phyloP scores from a whole-genome alignment of 1,284 basidiomycete species.

The Puccinia triticina region DNA sequence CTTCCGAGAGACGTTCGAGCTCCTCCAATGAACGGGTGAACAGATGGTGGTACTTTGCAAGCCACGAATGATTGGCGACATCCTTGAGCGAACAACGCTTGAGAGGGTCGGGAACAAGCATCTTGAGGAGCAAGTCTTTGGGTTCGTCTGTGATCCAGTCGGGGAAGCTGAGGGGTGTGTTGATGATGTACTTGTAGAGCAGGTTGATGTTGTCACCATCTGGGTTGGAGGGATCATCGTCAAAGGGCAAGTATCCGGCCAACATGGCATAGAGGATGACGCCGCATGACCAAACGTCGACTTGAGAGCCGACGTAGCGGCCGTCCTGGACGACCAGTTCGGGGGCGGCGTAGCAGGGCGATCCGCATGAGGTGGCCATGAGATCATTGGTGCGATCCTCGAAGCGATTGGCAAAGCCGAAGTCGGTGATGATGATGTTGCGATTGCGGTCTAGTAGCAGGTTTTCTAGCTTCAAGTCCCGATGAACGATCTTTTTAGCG shows the following conservation, averaged over 20 bases:
- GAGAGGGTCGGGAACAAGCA: conserved; percentile 82
- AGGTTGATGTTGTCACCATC: conserved; percentile 99
- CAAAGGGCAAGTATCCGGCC: conserved; percentile 98
- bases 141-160: conserved; percentile 84
- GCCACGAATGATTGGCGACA: conserved; percentile 83
- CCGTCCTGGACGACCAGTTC: conserved; percentile 99
- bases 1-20: conserved; percentile 76
- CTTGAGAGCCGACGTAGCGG: conserved; percentile 94
- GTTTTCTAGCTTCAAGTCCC: conserved; percentile 98
- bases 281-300: conserved; percentile 99
- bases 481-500: conserved; percentile 98
- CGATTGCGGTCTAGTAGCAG: conserved; percentile 93
- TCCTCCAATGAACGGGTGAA: conserved; percentile 77
- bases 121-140: conserved; percentile 72
- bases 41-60: conserved; percentile 68
- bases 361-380: conserved; percentile 98
- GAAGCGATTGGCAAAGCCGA: conserved; percentile 98
- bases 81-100: conserved; percentile 73
- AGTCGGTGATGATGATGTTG: conserved; percentile 99
- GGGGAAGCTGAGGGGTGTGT: conserved; percentile 89
- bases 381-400: conserved; percentile 87
- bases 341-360: conserved; percentile 96
- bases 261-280: conserved; percentile 99
- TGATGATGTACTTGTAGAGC: conserved; percentile 99
- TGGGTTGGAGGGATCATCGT: conserved; percentile 97